Conservation (phyloP, 371 early-diverging fungal species). For the Mortierella sp. region DNA sequence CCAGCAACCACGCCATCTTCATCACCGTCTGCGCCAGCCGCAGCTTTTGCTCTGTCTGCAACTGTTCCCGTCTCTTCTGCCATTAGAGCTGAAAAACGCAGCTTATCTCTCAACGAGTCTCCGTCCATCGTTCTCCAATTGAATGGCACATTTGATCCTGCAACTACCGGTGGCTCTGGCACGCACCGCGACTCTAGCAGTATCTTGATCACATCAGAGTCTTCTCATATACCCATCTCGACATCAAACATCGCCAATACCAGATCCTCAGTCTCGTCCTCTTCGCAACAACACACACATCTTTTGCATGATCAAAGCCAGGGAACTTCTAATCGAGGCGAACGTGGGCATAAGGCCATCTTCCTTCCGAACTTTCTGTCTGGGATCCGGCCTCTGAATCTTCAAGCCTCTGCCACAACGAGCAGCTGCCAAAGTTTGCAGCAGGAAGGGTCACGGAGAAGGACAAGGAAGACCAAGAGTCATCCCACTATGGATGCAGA, state of each 20-base stretch:
- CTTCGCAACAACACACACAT: not conserved
- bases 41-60: constrained; percentile 11
- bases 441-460: constrained; percentile 1
- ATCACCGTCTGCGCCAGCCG: constrained; percentile 19
- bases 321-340: not conserved
- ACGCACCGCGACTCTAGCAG: not conserved
- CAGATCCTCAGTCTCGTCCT: not conserved
- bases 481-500: constrained; percentile 2
- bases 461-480: not conserved
- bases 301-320: not conserved
- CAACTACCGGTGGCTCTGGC: not conserved
- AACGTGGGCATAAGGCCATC: not conserved
- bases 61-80: too few relatives aligned
- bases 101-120: not conserved
- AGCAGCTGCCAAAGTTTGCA: not conserved
- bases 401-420: not conserved
- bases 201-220: not conserved
- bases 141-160: too few relatives aligned
- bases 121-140: not conserved
- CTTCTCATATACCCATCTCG: constrained; percentile 5
- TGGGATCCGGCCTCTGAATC: not conserved
- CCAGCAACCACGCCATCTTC: constrained; percentile 15
- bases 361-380: constrained; percentile 15
- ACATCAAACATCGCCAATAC: not conserved
- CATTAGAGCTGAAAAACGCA: too few relatives aligned